Conservation (phyloP, 2,329 filamentous ascomycete genomes). For the Ceratocystis alfenasii region DNA sequence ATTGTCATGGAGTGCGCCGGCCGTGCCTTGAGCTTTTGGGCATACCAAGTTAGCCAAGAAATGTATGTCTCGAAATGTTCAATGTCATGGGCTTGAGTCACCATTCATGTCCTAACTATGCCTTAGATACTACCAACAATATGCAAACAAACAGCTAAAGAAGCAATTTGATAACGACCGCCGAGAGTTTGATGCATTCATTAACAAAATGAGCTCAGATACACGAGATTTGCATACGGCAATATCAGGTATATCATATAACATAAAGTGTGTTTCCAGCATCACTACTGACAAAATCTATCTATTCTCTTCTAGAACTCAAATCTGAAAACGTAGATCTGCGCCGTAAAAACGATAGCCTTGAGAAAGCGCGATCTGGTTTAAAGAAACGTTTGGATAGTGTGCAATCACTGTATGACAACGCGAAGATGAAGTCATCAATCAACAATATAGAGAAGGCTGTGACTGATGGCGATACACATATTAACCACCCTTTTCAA, state of each 20-base stretch:
- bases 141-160: slow-evolving; percentile 56
- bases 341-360: slow-evolving; percentile 58
- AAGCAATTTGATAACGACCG: slow-evolving; percentile 56
- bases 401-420: slow-evolving; percentile 54
- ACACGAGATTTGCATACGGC: slow-evolving; percentile 56
- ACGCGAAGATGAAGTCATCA: slow-evolving; percentile 44
- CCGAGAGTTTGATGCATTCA: slow-evolving; percentile 56
- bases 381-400: slow-evolving; percentile 59
- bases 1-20: slow-evolving; percentile 79
- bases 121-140: slow-evolving; percentile 53
- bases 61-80: slow-evolving; percentile 43
- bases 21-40: slow-evolving; percentile 70
- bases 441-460: slow-evolving; percentile 44
- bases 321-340: slow-evolving; percentile 51
- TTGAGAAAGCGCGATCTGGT: slow-evolving; percentile 53
- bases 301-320: slow-evolving; percentile 35
- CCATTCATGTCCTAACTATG: not conserved
- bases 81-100: no score
- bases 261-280: not conserved
- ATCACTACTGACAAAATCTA: not conserved
- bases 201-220: slow-evolving; percentile 63
- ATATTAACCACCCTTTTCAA: not conserved
- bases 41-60: slow-evolving; percentile 73
- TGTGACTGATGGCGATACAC: slow-evolving; percentile 33
- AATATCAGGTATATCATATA: slow-evolving; percentile 37